phyloP scores from a whole-genome alignment of 306 rosid genomes.

The Begonia masoniana region DNA sequence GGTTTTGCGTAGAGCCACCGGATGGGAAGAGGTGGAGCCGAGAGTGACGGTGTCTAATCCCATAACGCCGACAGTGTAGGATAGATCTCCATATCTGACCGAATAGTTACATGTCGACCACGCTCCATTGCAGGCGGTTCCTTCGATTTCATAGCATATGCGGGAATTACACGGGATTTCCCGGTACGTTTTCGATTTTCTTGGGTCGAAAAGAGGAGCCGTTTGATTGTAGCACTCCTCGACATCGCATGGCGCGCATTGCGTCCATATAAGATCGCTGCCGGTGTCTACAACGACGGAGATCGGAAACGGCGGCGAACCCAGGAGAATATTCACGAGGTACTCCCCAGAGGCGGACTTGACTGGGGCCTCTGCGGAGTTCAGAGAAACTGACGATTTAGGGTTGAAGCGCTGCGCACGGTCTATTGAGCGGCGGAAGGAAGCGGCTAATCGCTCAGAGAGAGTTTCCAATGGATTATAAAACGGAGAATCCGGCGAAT shows the following conservation, averaged over 20 bases:
- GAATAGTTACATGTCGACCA: slow-evolving; percentile 13
- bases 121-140: not conserved
- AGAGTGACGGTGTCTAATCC: slow-evolving; percentile 36
- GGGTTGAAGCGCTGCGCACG: slow-evolving; percentile 1
- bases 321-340: slow-evolving; percentile 27
- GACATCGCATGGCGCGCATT: slow-evolving; percentile 33
- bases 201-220: slow-evolving; percentile 26
- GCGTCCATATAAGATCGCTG: slow-evolving; percentile 45
- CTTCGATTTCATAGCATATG: not conserved
- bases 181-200: slow-evolving; percentile 21
- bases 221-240: slow-evolving; percentile 23
- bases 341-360: slow-evolving; percentile 11
- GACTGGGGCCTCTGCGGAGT: slow-evolving; percentile 2
- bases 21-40: slow-evolving; percentile 7
- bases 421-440: slow-evolving; percentile 23
- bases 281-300: slow-evolving; percentile 40
- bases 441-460: slow-evolving; percentile 12
- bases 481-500: slow-evolving; percentile 40
- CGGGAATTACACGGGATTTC: slow-evolving; percentile 5
- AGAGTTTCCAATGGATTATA: slow-evolving; percentile 15
- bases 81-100: slow-evolving; percentile 12
- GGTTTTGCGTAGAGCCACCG: slow-evolving; percentile 9
- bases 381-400: not conserved
- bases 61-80: slow-evolving; percentile 16
- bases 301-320: slow-evolving; percentile 35